Evolutionary conservation across 192 early-diverging fungal genomes (phyloP).

Genomic region (Umbelopsis ramanniana): DNA sequence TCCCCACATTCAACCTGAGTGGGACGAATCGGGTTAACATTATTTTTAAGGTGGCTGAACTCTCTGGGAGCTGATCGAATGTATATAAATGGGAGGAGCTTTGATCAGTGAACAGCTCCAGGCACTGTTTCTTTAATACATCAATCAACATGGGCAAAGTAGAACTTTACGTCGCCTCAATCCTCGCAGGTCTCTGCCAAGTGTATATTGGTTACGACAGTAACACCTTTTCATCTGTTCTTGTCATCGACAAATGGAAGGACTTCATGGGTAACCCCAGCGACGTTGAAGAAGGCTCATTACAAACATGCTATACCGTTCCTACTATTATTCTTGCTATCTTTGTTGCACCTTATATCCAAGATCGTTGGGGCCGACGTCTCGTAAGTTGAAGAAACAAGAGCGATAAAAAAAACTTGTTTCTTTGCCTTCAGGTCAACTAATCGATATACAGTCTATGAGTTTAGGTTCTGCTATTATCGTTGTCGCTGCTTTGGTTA

Average conservation of each 20-base stretch:
- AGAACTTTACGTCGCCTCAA: conserved; percentile 6
- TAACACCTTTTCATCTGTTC: neutral
- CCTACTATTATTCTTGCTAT: conserved; percentile 22
- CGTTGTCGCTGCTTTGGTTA: conserved; percentile 19
- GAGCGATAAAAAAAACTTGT: neutral
- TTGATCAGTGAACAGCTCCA: too few relatives aligned
- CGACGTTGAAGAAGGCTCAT: neutral
- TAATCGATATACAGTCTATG: neutral
- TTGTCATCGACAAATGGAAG: neutral
- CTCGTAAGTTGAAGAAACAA: neutral
- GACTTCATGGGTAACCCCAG: neutral
- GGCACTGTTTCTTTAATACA: too few relatives aligned
- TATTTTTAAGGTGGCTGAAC: too few relatives aligned
- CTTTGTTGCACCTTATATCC: conserved; percentile 11
- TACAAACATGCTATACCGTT: conserved; percentile 10
- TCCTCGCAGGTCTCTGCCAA: conserved; percentile 20
- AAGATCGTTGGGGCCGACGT: conserved; percentile 17
- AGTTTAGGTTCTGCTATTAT: conserved; percentile 4
- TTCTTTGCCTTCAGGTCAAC: neutral
- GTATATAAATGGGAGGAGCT: too few relatives aligned
- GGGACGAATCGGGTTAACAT: too few relatives aligned
- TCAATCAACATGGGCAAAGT: conserved; percentile 3
- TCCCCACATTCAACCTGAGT: too few relatives aligned
- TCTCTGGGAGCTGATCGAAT: too few relatives aligned
- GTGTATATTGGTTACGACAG: conserved; percentile 19